Evolutionary conservation across 768 basidiomycete genomes (phyloP).

Genomic region (Amanita pseudoporphyria): DNA sequence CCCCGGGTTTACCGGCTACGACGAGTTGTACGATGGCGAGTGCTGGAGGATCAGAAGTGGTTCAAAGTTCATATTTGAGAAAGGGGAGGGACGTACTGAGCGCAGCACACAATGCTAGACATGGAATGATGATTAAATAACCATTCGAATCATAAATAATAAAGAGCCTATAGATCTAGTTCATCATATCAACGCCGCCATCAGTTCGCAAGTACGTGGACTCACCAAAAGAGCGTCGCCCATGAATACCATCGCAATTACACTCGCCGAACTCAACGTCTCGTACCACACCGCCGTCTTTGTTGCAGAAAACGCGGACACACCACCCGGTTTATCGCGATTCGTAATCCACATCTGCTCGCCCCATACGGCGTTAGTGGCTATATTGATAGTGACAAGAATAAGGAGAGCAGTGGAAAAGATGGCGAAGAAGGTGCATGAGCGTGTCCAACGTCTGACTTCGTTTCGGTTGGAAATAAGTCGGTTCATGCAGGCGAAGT

Average conservation of each 20-base stretch:
- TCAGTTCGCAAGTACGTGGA: neutral
- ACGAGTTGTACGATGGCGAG: conserved; percentile 32
- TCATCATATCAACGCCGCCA: neutral
- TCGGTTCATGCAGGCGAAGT: no score
- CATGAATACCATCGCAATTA: conserved; percentile 22
- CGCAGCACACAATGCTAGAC: conserved; percentile 17
- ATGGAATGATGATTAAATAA: conserved; percentile 17
- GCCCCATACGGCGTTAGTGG: no score
- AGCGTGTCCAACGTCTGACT: no score
- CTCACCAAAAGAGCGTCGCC: conserved; percentile 23
- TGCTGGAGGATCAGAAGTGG: conserved; percentile 15
- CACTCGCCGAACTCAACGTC: no score
- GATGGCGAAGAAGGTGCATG: no score
- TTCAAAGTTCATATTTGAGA: neutral
- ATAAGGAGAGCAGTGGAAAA: no score
- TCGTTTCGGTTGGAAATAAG: no score
- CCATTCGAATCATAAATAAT: conserved; percentile 20
- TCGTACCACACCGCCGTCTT: no score
- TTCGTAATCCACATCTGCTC: no score
- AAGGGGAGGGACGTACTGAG: conserved; percentile 16
- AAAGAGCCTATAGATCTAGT: conserved; percentile 22
- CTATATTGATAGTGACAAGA: no score
- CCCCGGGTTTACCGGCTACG: conserved; percentile 26
- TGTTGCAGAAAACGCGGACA: no score
- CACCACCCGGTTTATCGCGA: no score